These are phyloP conservation scores for Apiospora sp. DNA, from an alignment of 2,329 filamentous ascomycete species.

Conservation along the genomic window DNA sequence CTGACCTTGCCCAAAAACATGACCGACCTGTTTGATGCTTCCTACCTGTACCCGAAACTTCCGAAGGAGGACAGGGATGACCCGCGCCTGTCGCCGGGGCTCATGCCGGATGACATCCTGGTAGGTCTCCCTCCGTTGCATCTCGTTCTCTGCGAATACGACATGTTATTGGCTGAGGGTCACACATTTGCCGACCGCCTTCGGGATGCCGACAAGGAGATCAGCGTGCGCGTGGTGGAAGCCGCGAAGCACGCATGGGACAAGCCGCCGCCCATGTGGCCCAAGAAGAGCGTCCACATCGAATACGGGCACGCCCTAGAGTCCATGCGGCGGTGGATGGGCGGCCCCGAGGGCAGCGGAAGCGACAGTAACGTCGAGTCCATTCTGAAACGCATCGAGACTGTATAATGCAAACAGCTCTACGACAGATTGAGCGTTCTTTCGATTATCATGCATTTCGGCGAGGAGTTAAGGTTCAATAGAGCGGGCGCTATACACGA, in stretches of 20 bases:
- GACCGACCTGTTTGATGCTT: slow-evolving; percentile 69
- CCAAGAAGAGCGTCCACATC: slow-evolving; percentile 53
- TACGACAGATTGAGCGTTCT: slow-evolving; percentile 5
- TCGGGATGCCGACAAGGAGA: slow-evolving; percentile 37
- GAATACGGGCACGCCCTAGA: slow-evolving; percentile 55
- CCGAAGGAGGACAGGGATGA: slow-evolving; percentile 53
- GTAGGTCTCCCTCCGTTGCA: slow-evolving; percentile 37
- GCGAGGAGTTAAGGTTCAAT: slow-evolving; percentile 12
- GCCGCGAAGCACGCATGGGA: slow-evolving; percentile 59
- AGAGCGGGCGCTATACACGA: slow-evolving; percentile 5
- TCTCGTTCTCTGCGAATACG: slow-evolving; percentile 40
- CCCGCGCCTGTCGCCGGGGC: slow-evolving; percentile 60
- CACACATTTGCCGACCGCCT: slow-evolving; percentile 35
- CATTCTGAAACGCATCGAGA: slow-evolving; percentile 16
- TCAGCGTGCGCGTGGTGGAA: slow-evolving; percentile 52
- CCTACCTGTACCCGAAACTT: slow-evolving; percentile 63
- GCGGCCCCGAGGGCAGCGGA: background rate
- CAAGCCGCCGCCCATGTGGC: slow-evolving; percentile 53
- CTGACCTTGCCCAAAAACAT: slow-evolving; percentile 63
- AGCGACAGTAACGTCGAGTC: slow-evolving; percentile 9
- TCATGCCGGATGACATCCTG: slow-evolving; percentile 39
- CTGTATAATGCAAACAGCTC: slow-evolving; percentile 13
- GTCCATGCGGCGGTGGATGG: slow-evolving; percentile 49
- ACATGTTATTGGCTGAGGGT: slow-evolving; percentile 43
- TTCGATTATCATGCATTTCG: slow-evolving; percentile 3